Base-by-base conservation (phyloP, 129 eudicot species). In the Arctium minus region DNA sequence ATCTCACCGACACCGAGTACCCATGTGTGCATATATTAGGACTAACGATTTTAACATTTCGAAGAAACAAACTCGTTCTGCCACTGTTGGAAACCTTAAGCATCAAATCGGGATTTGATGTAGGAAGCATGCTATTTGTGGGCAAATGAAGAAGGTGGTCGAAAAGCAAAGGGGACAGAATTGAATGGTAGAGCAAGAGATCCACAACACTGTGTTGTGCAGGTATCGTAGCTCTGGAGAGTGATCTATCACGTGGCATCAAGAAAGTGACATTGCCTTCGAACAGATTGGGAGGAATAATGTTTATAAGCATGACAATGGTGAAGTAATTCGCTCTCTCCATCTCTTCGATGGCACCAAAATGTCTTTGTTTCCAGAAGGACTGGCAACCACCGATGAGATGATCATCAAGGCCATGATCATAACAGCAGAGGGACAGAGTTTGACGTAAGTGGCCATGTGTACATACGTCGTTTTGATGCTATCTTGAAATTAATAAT, bases 261-360 rank as follows among this genome's bases (percentile, higher is more conserved):
- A 94, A 78, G 89, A 94, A 94, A 35, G 98, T 94, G 83, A 94
- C 65, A 80, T 90, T 90, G 17, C 89, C 88, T 42, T 77, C 88
- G 71, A 91, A 76, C 10, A 82, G 46, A 72, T 85, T 60, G 0
- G 90, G 62, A 2, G 93, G 94, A 56, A 90, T 90, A 93, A 95
- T 91, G 90, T 92, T 92, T 42, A 95, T n/a, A 48, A 95, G 97
- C 83, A 88, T 82, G 56, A 92, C 91, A 40, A 87, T 92, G 18
- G 97, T 87, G 86, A 89, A 95, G 85, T 92, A 89, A 70, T 90
- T 92, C 40, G 98, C 96, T 79, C 83, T 88, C 79, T 91, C 93
- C 98, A 95, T 92, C 80, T 95, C 98, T 73, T 90, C 87, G 0
- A 79, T 88, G 72, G 97, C 98, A 44, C 73, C 0, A 8, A 35